Evolutionary conservation across 257 asterid genomes (phyloP).

Genomic region (Capsicum rhomboideum): DNA sequence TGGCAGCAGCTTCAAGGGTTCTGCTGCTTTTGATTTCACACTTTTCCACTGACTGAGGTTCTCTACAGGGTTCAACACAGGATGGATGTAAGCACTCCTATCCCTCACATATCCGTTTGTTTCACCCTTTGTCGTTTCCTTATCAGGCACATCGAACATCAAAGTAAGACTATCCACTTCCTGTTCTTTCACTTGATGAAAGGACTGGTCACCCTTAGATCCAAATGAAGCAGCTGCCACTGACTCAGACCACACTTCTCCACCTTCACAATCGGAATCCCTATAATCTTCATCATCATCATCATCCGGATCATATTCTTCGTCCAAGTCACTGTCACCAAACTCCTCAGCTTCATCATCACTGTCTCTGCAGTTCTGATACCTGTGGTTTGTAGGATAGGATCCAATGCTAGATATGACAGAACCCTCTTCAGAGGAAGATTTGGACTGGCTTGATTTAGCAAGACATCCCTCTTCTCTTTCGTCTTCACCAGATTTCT

Average conservation of each 20-base stretch:
- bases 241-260: conserved; percentile 50
- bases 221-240: conserved; percentile 40
- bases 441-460: conserved; percentile 21
- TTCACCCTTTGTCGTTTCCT: conserved; percentile 17
- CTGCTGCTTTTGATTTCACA: conserved; percentile 42
- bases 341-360: conserved; percentile 70
- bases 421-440: conserved; percentile 47
- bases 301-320: conserved; percentile 31
- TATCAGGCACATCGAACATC: conserved; percentile 10
- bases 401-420: conserved; percentile 57
- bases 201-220: conserved; percentile 32
- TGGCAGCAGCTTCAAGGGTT: conserved; percentile 15
- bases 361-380: conserved; percentile 78
- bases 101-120: conserved; percentile 42
- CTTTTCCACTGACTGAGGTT: conserved; percentile 87
- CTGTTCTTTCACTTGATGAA: conserved; percentile 18
- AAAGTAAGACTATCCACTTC: conserved; percentile 43
- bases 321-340: conserved; percentile 64
- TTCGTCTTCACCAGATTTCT: conserved; percentile 15
- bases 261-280: conserved; percentile 35
- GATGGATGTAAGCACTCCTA: conserved; percentile 56
- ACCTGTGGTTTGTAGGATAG: conserved; percentile 79
- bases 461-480: conserved; percentile 9
- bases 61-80: conserved; percentile 86
- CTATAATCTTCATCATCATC: conserved; percentile 33